Base-by-base conservation (phyloP, 768 basidiomycete genomes). In the Melanogaster broomeanus region DNA sequence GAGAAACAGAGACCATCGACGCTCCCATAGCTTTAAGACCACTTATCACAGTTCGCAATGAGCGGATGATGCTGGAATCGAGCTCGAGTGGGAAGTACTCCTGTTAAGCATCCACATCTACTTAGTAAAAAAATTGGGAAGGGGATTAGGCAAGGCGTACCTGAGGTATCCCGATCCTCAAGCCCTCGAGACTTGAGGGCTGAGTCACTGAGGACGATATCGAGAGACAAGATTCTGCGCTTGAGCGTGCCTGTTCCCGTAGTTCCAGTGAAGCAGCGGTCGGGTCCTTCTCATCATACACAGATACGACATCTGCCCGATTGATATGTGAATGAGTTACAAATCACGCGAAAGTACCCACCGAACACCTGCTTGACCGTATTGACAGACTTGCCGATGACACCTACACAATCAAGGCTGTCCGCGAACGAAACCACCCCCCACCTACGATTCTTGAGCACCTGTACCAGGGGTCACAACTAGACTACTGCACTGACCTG, bases 351-450 rank as follows among this genome's bases (percentile, higher is more conserved):
- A 28, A 18, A 21, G 27, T 11, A 67, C 84, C 50, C 55, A 93
- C 93, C 74, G 54, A 91, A 94, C 2, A 90, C 78, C 2, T 68
- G 61, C 31, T 75, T 59, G 2, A 84, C 77, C 1, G 70, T 71
- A 13, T 69, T 61, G 0, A 89, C 78, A 16, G 78, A 74, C 38
- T 67, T 72, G 0, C 82, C 85, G 42, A 99, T 67, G 5, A 98
- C 72, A 0, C 96, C 96, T 0, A 99, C 93, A 58, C 92, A 95
- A 61, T 99, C 97, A 12, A 99, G 72, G 55, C 93, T 95, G 61
- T 97, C 94, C 1, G 96, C 96, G 59, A 91, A 99, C 0, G 93
- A 86, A 4, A 99, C 81, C 0, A 98, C 83, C 6, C 97, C 97
- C 83, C 87, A 88, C 62, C 95, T 93, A 38, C 2, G 24, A 22